These are phyloP conservation scores for Fusarium irregulare DNA, from an alignment of 2,329 filamentous ascomycete genomes.

Conservation along the genomic window DNA sequence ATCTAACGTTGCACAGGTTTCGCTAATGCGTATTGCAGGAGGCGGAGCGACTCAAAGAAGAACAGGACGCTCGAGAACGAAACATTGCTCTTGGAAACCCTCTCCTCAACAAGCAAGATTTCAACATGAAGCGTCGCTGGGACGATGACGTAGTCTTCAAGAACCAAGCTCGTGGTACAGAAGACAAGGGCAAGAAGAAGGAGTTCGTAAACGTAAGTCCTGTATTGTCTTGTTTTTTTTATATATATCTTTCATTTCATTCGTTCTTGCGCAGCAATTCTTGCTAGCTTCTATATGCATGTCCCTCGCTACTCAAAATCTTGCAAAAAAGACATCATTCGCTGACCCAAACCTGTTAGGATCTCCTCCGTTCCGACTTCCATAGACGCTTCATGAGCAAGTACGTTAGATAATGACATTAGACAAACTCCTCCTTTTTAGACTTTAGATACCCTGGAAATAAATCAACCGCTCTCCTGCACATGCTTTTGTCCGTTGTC, in stretches of 20 bases:
- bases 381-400: slow-evolving; percentile 95
- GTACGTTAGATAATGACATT: slow-evolving; percentile 63
- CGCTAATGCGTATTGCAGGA: slow-evolving; percentile 63
- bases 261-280: slow-evolving; percentile 1
- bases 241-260: background rate
- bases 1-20: background rate
- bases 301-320: background rate
- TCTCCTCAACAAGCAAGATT: slow-evolving; percentile 87
- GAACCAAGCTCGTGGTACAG: slow-evolving; percentile 95
- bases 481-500: slow-evolving; percentile 13
- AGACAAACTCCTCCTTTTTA: slow-evolving; percentile 32
- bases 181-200: slow-evolving; percentile 87
- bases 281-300: slow-evolving; percentile 1
- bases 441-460: slow-evolving; percentile 46
- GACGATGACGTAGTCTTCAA: slow-evolving; percentile 99
- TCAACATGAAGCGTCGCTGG: slow-evolving; percentile 92
- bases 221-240: background rate
- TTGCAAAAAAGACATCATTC: background rate
- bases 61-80: slow-evolving; percentile 84
- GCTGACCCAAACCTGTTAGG: slow-evolving; percentile 59
- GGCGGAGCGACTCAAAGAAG: slow-evolving; percentile 80
- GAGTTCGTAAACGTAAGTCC: slow-evolving; percentile 92
- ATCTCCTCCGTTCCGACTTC: slow-evolving; percentile 93
- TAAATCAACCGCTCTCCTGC: slow-evolving; percentile 29
- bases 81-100: slow-evolving; percentile 95